Percentiles rank a stretch among this genome's conserved stretches.
Conservation (phyloP, 2,329 filamentous ascomycete genomes). For the Cytospora mali region DNA sequence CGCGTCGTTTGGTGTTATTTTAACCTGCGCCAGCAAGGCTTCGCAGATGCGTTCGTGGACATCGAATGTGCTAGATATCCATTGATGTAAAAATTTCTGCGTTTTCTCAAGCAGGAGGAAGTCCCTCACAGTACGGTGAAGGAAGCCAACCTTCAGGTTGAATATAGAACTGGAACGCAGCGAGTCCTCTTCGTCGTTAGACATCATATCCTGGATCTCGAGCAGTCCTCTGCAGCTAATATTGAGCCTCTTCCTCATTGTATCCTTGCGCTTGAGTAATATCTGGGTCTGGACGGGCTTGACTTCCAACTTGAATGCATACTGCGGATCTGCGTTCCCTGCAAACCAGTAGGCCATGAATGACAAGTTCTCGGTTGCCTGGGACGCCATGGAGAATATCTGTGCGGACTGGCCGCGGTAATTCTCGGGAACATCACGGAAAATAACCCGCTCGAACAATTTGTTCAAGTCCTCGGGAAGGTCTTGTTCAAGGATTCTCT, state of each 20-base stretch:
- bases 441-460: background rate
- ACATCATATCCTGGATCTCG: background rate
- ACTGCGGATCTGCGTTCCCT: background rate
- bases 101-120: background rate
- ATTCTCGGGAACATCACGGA: background rate
- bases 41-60: background rate
- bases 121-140: background rate
- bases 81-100: background rate
- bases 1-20: background rate
- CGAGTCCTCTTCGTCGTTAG: background rate
- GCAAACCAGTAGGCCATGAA: background rate
- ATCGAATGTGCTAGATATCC: background rate
- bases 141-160: background rate
- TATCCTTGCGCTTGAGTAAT: background rate
- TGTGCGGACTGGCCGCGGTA: background rate
- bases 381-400: background rate
- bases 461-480: background rate
- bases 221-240: background rate
- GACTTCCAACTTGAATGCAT: background rate
- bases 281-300: background rate
- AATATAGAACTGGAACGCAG: background rate
- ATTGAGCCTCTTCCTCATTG: background rate
- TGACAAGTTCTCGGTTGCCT: background rate
- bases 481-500: background rate
- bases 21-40: background rate